Evolutionary conservation across 495 filamentous ascomycete genomes (phyloP).

Genomic region (Aspergillus conjunctus): DNA sequence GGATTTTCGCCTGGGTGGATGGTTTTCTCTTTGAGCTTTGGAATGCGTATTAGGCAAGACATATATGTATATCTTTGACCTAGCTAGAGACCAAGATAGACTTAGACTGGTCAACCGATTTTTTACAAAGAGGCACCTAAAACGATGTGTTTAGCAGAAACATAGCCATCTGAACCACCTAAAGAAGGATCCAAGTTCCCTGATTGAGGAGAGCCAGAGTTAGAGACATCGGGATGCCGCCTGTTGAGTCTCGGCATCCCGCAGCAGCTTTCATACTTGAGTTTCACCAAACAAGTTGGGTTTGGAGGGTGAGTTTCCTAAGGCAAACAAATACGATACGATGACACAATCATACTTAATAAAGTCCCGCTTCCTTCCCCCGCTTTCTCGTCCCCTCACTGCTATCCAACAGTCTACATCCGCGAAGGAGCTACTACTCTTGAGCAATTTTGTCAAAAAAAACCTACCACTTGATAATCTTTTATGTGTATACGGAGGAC

Average conservation of each 20-base stretch:
- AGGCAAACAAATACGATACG: neutral
- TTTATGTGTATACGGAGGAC: neutral
- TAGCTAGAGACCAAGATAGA: no score
- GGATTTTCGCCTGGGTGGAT: no score
- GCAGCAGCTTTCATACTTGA: neutral
- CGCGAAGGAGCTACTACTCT: neutral
- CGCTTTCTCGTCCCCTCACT: conserved; percentile 31
- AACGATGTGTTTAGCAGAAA: no score
- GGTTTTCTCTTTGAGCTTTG: no score
- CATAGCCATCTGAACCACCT: no score
- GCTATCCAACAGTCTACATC: conserved; percentile 10
- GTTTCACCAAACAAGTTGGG: neutral
- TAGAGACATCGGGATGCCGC: conserved; percentile 19
- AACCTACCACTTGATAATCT: neutral
- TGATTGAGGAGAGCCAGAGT: no score
- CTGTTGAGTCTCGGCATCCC: conserved; percentile 16
- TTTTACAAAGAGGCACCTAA: no score
- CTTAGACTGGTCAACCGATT: no score
- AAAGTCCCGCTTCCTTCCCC: conserved; percentile 26
- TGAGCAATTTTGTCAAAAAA: neutral
- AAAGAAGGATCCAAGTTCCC: no score
- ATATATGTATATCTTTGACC: no score
- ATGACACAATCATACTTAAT: conserved; percentile 11
- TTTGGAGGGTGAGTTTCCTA: neutral
- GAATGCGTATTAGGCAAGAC: no score